Conservation (phyloP, 345 rosid species). For the Eucalyptus polybractea region DNA sequence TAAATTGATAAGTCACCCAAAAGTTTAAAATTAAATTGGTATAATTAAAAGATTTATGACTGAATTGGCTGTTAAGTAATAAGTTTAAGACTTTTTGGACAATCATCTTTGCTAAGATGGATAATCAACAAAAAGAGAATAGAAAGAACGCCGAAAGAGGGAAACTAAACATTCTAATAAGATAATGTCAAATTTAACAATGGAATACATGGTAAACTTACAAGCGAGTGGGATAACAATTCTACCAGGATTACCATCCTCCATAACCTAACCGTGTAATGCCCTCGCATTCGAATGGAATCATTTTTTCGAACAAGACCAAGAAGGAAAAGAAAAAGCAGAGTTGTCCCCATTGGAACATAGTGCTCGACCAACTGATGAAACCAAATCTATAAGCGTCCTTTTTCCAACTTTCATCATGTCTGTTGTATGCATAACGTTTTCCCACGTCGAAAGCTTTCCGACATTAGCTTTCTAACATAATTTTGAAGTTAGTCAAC, state of each 20-base stretch:
- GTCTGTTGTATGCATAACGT: neutral
- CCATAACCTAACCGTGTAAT: neutral
- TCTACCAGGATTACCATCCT: neutral
- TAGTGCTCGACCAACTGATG: neutral
- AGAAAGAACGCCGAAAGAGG: neutral
- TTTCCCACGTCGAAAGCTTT: neutral
- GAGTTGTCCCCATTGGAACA: neutral
- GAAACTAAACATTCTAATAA: neutral
- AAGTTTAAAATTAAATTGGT: rapidly evolving
- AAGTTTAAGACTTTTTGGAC: too few species aligned
- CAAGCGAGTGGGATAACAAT: neutral
- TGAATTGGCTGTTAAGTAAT: rapidly evolving
- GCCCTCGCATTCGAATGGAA: neutral
- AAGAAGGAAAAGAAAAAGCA: neutral
- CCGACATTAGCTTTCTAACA: neutral
- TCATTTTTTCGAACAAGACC: neutral
- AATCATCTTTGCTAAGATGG: too few species aligned
- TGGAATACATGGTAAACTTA: neutral
- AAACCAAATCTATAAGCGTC: neutral
- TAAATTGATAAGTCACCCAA: too few species aligned
- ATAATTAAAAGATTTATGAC: too few species aligned
- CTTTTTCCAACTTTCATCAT: neutral
- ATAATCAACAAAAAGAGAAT: neutral
- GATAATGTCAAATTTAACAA: neutral
- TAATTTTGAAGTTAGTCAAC: neutral